Conservation (phyloP, 306 rosid genomes). For the Sindora glabra region DNA sequence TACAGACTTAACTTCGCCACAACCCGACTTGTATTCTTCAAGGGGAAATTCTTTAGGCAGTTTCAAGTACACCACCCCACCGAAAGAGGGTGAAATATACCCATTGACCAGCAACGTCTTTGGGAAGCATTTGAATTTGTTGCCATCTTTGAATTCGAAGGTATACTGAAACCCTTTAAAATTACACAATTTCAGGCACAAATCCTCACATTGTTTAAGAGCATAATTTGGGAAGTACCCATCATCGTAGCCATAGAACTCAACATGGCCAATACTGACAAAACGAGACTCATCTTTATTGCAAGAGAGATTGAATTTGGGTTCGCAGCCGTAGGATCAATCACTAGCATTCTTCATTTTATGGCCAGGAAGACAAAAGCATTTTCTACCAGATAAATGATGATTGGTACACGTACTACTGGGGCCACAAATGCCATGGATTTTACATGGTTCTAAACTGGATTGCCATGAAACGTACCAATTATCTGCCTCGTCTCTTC, state of each 20-base stretch:
- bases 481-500: background rate
- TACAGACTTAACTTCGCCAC: background rate
- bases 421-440: background rate
- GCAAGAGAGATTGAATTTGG: slow-evolving; percentile 8
- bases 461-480: background rate
- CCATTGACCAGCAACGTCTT: slow-evolving; percentile 25
- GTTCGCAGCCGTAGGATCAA: slow-evolving; percentile 22
- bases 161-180: background rate
- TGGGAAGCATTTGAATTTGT: background rate
- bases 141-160: background rate
- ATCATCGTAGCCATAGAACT: slow-evolving; percentile 16
- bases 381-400: background rate
- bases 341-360: background rate
- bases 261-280: background rate
- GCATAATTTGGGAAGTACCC: background rate
- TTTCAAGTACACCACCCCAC: slow-evolving; percentile 9
- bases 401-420: background rate
- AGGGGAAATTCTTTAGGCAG: background rate
- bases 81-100: background rate
- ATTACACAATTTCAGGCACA: slow-evolving; percentile 1
- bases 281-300: background rate
- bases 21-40: background rate
- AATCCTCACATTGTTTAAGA: background rate
- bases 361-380: slow-evolving; percentile 15
- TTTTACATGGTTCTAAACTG: background rate